These are phyloP conservation scores for Solanum rostratum DNA, from an alignment of 257 asterid genomes.

Conservation along the genomic window DNA sequence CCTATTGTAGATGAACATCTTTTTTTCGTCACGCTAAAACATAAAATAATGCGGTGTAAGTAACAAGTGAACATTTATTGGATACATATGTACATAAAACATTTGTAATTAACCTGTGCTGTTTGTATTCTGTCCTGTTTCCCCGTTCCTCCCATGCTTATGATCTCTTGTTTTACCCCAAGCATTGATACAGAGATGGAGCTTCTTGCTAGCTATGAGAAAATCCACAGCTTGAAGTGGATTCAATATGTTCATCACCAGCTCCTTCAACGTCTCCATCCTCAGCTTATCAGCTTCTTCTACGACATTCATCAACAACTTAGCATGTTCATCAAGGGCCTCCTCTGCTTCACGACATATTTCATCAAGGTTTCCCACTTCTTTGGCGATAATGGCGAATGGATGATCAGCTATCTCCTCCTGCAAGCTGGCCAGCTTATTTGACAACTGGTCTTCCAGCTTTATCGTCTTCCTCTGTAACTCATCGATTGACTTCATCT, in stretches of 20 bases:
- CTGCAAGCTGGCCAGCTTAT: slow-evolving; percentile 19
- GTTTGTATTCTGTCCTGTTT: neutral
- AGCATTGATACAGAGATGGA: slow-evolving; percentile 34
- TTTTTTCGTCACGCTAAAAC: neutral
- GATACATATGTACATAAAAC: too few species aligned
- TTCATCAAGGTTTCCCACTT: slow-evolving; percentile 5
- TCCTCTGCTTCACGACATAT: slow-evolving; percentile 2
- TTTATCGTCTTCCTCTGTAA: slow-evolving; percentile 14
- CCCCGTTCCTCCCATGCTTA: neutral
- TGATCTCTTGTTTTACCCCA: slow-evolving; percentile 23
- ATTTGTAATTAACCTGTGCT: too few species aligned
- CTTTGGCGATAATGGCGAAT: slow-evolving; percentile 6
- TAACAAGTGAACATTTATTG: too few species aligned
- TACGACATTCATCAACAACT: slow-evolving; percentile 3
- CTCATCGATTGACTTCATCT: slow-evolving; percentile 17
- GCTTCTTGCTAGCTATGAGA: slow-evolving; percentile 28
- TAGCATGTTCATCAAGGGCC: slow-evolving; percentile 13
- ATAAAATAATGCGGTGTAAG: too few species aligned
- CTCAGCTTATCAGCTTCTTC: slow-evolving; percentile 24
- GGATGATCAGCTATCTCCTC: slow-evolving; percentile 32
- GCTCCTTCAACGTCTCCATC: slow-evolving; percentile 22
- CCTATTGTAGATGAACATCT: too few species aligned
- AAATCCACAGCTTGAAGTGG: slow-evolving; percentile 26
- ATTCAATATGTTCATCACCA: slow-evolving; percentile 20
- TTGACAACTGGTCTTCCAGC: slow-evolving; percentile 15